Evolutionary conservation across 2,329 filamentous ascomycete genomes (phyloP).

Genomic region (Aspergillus fischeri): DNA sequence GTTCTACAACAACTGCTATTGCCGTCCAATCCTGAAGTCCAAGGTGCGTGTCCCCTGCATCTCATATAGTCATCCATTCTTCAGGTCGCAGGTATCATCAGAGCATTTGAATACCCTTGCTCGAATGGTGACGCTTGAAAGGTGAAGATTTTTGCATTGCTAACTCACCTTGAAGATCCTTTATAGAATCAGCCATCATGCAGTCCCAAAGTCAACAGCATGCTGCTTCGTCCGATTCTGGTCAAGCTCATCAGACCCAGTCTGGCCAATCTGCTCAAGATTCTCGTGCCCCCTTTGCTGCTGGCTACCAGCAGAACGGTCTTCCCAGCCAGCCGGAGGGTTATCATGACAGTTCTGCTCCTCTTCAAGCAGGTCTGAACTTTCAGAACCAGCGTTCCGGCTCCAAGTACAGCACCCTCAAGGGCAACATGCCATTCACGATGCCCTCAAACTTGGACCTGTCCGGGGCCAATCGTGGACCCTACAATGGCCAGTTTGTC

Average conservation of each 20-base stretch:
- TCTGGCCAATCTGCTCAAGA: constrained; percentile 25
- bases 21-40: background rate
- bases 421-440: constrained; percentile 21
- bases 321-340: constrained; percentile 16
- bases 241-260: constrained; percentile 18
- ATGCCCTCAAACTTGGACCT: constrained; percentile 26
- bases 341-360: constrained; percentile 16
- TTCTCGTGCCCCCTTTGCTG: constrained; percentile 19
- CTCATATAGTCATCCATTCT: background rate
- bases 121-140: background rate
- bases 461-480: constrained; percentile 23
- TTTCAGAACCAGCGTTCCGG: constrained; percentile 26
- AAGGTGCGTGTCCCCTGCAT: background rate
- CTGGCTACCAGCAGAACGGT: constrained; percentile 18
- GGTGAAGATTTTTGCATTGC: background rate
- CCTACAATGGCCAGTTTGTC: constrained; percentile 27
- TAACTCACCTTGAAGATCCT: constrained; percentile 2
- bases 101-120: background rate
- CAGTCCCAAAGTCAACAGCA: constrained; percentile 22
- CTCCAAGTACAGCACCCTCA: constrained; percentile 25
- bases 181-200: constrained; percentile 16
- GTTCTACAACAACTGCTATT: background rate
- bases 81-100: background rate
- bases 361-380: constrained; percentile 24
- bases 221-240: constrained; percentile 21